Evolutionary conservation across 768 basidiomycete genomes (phyloP), one percentile per base, ranked within the genome.

Genomic region (Serendipita vermifera): DNA sequence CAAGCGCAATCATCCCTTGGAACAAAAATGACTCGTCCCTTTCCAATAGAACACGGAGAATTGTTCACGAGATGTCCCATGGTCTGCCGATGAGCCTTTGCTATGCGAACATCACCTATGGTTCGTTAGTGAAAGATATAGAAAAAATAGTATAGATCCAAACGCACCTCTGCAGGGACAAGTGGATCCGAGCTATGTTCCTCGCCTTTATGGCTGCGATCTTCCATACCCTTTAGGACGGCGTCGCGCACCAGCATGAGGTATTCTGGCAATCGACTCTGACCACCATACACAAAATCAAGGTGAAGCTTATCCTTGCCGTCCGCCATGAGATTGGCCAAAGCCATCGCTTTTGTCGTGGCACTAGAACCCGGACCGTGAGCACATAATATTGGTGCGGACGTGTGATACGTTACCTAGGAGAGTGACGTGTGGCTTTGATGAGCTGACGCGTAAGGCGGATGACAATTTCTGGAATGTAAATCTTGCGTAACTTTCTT

Each of bases 291-390:
- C 15, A 51, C 22, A 26, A 51, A 51, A n/a, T 51, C 46, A 20
- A 51, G 3, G n/a, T 51, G 46, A 26, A 51, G 46, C n/a, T 51
- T 51, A 29, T 51, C 46, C 22, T 51, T 51, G 5, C 46, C 46
- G 29, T 51, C 46, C 15, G 46, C 46, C 20, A 51, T 29, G 15
- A 51, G 29, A 26, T 51, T 51, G 15, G 29, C 46, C 22, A 51
- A 26, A 15, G 24, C 20, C 20, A 31, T 51, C 20, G 32, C 46
- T 29, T 26, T 20, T n/a, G 9, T 51, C 4, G 32, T 29, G 5
- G 46, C 46, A 9, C 46, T 51, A 29, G n/a, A n/a, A n/a, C 29
- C 11, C 22, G 29, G 11, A 51, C 1, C 2, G n/a, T 15, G 20
- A 36, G 9, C 35, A 9, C 15, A 15, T 22, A 43, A 24, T 43